These are phyloP conservation scores for Trichoderma asperellum DNA, from an alignment of 2,329 filamentous ascomycete species.

Conservation along the genomic window DNA sequence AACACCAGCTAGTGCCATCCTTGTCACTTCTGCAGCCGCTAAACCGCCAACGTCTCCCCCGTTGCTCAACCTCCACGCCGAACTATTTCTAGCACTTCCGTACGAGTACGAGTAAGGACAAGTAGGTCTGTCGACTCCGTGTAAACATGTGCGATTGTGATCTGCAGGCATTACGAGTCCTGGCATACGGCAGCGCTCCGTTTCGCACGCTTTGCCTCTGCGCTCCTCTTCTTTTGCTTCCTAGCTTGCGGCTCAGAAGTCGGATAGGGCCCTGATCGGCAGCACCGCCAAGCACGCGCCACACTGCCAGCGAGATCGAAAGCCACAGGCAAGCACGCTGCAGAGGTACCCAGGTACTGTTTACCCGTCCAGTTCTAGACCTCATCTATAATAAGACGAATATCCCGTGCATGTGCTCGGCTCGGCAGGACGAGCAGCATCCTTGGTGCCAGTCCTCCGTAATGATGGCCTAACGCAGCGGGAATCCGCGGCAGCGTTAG, in stretches of 20 bases:
- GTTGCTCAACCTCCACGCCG: neutral
- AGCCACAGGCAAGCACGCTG: neutral
- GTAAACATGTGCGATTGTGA: neutral
- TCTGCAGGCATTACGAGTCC: neutral
- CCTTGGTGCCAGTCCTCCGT: neutral
- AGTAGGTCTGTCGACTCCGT: neutral
- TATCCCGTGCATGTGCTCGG: neutral
- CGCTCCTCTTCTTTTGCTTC: neutral
- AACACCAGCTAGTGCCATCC: neutral
- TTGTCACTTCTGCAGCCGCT: neutral
- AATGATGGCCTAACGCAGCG: neutral
- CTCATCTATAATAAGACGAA: neutral
- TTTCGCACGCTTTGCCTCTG: neutral
- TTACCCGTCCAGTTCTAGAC: neutral
- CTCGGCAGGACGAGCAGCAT: too few relatives aligned
- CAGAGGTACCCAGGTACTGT: neutral
- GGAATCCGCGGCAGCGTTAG: constrained; percentile 14
- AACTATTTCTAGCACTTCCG: neutral
- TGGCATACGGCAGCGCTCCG: neutral
- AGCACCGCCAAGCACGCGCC: neutral
- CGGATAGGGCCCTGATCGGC: neutral
- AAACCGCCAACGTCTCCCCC: neutral
- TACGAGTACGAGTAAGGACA: neutral
- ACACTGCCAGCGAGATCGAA: neutral
- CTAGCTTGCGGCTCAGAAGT: neutral